These are phyloP conservation scores for Coemansia sp. DNA, from an alignment of 192 early-diverging fungal genomes.

Conservation along the genomic window DNA sequence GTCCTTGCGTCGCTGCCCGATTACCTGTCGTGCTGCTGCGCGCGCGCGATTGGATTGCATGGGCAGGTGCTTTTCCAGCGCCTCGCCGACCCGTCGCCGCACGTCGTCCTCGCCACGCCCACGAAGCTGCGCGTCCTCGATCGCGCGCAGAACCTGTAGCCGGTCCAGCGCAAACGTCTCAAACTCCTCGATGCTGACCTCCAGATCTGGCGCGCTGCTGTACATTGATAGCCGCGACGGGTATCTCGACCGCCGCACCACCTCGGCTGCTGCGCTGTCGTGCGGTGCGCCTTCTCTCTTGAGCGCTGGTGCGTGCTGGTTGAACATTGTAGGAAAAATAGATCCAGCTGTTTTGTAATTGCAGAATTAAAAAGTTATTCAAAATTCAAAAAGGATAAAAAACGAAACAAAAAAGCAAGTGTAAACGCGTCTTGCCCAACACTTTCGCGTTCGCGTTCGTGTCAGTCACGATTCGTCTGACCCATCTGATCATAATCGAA, in stretches of 20 bases:
- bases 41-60: constrained; percentile 58
- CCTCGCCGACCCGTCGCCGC: constrained; percentile 54
- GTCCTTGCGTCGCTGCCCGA: constrained; percentile 74
- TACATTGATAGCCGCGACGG: constrained; percentile 47
- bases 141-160: constrained; percentile 71
- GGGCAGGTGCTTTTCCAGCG: constrained; percentile 63
- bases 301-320: constrained; percentile 16
- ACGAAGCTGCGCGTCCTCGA: constrained; percentile 80
- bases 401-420: neutral
- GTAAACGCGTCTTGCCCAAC: neutral
- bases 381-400: neutral
- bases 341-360: neutral
- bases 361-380: neutral
- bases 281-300: constrained; percentile 18
- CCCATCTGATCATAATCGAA: too few relatives aligned
- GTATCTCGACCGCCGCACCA: constrained; percentile 51
- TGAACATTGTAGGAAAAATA: constrained; percentile 31
- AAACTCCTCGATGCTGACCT: constrained; percentile 56
- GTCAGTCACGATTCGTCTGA: too few relatives aligned
- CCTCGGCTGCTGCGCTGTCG: constrained; percentile 32
- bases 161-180: constrained; percentile 56
- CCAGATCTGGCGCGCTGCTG: constrained; percentile 37
- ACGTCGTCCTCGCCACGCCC: constrained; percentile 62
- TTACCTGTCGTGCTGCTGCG: constrained; percentile 40
- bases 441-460: too few relatives aligned